These are phyloP conservation scores for apple (Malus domestica) DNA, from an alignment of 306 rosid species.

Conservation along the genomic window ASM211411v1 NC_041793.1:27760001-27760500, in stretches of 20 bases:
- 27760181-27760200: not conserved
- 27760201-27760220: not conserved
- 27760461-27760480: too few relatives aligned
- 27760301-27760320: conserved; percentile 49
- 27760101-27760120: not conserved
- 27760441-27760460: too few relatives aligned
- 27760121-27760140: not conserved
- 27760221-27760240: not conserved
- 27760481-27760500: too few relatives aligned
- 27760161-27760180: not conserved
- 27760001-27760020: too few relatives aligned
- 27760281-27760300: not conserved
- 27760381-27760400: too few relatives aligned
- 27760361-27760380: too few relatives aligned
- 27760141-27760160: not conserved
- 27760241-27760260: not conserved
- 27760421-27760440: too few relatives aligned
- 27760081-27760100: not conserved
- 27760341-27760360: not conserved
- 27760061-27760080: too few relatives aligned
- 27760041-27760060: rapidly evolving
- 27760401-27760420: rapidly evolving
- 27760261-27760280: not conserved
- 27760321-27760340: conserved; percentile 50
- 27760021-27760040: too few relatives aligned